Percentiles rank a stretch among this genome's conserved stretches.
These are phyloP conservation scores for Scutellaria minor DNA, from an alignment of 257 asterid species.

Conservation along the genomic window DNA sequence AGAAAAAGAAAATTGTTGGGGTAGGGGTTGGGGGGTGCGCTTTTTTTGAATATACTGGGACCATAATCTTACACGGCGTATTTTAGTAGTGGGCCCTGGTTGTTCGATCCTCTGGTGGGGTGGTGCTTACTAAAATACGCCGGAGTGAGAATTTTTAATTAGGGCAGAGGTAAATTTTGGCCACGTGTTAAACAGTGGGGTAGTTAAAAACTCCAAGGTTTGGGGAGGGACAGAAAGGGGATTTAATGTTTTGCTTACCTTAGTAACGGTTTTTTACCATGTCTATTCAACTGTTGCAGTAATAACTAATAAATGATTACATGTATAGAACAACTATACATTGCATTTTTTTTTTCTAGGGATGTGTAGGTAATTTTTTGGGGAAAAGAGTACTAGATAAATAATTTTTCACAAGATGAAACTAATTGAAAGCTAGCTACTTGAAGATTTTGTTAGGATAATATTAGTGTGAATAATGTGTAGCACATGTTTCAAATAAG, in stretches of 20 bases:
- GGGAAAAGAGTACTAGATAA: no score
- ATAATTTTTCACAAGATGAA: no score
- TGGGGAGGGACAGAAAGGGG: slow-evolving; percentile 31
- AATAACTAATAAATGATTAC: slow-evolving; percentile 32
- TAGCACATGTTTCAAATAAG: no score
- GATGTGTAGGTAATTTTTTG: not conserved
- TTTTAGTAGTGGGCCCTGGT: slow-evolving; percentile 43
- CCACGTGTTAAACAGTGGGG: slow-evolving; percentile 33
- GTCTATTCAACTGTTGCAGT: slow-evolving; percentile 37
- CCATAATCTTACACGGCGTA: slow-evolving; percentile 36
- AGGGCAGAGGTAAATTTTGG: not conserved
- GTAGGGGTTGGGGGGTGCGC: slow-evolving; percentile 23
- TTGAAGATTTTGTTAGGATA: no score
- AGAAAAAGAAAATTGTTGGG: slow-evolving; percentile 7
- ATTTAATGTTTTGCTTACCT: slow-evolving; percentile 28
- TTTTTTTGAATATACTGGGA: slow-evolving; percentile 32
- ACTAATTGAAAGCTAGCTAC: no score
- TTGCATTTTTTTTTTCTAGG: not conserved
- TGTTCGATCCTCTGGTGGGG: slow-evolving; percentile 32
- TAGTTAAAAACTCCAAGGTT: slow-evolving; percentile 30
- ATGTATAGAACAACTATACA: not conserved
- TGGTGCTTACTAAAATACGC: slow-evolving; percentile 44
- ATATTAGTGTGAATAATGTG: no score
- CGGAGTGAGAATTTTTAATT: slow-evolving; percentile 18
- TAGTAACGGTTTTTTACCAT: slow-evolving; percentile 43